These are phyloP conservation scores for Nakazawaea pomicola DNA, from an alignment of 805 yeast genomes.

Conservation along the genomic window DNA sequence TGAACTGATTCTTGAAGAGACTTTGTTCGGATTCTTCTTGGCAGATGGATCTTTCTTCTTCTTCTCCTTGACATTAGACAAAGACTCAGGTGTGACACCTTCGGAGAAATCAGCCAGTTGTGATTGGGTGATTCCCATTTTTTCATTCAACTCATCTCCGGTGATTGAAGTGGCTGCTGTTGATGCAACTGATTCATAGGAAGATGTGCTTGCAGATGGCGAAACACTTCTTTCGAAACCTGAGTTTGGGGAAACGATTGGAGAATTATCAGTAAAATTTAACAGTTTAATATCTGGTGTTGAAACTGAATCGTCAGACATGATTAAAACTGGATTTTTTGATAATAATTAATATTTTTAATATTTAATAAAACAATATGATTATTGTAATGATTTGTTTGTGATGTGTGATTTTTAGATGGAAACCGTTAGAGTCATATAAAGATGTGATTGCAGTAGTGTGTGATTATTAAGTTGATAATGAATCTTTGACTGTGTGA, in stretches of 20 bases:
- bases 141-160: constrained; percentile 16
- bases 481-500: not conserved
- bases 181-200: constrained; percentile 30
- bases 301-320: too few relatives aligned
- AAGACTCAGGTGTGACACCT: constrained; percentile 9
- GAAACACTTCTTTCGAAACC: constrained; percentile 31
- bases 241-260: constrained; percentile 26
- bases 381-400: not conserved
- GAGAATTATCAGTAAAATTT: constrained; percentile 10
- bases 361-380: constrained; percentile 14
- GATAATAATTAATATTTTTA: not conserved
- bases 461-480: constrained; percentile 12
- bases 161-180: constrained; percentile 21
- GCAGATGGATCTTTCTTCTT: constrained; percentile 21
- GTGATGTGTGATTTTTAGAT: not conserved
- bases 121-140: not conserved
- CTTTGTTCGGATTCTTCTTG: constrained; percentile 24
- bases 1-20: constrained; percentile 40
- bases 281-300: constrained; percentile 16
- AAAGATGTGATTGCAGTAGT: constrained; percentile 8
- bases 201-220: constrained; percentile 40
- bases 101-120: constrained; percentile 6
- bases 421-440: constrained; percentile 5
- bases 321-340: constrained; percentile 15
- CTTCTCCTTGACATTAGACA: constrained; percentile 14